Conservation (phyloP, 2,329 filamentous ascomycete genomes). For the Corinectria fuckeliana region DNA sequence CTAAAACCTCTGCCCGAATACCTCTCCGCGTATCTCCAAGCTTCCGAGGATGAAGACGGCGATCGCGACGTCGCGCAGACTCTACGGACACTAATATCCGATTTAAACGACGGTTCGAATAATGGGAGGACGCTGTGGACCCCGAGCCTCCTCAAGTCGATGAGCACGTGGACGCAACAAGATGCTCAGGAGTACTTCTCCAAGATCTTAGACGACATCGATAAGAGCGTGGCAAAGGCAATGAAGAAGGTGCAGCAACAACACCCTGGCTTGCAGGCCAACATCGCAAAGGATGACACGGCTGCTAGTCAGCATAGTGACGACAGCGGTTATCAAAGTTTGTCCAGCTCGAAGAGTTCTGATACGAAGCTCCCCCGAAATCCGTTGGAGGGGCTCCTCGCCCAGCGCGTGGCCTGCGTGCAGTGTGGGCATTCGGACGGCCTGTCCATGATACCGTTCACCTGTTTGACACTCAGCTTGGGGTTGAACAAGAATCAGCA, state of each 20-base stretch:
- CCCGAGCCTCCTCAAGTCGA: slow-evolving; percentile 80
- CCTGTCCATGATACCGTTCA: slow-evolving; percentile 89
- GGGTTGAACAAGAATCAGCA: slow-evolving; percentile 67
- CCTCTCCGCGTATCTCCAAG: slow-evolving; percentile 56
- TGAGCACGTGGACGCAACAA: slow-evolving; percentile 95
- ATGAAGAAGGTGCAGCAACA: slow-evolving; percentile 38
- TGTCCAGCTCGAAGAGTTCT: slow-evolving; percentile 46
- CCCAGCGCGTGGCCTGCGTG: slow-evolving; percentile 88
- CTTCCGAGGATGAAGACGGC: slow-evolving; percentile 35
- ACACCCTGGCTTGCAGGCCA: slow-evolving; percentile 49
- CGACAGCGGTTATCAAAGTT: slow-evolving; percentile 63
- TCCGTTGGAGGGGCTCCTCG: slow-evolving; percentile 85
- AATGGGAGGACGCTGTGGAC: slow-evolving; percentile 84
- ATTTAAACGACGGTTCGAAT: slow-evolving; percentile 72
- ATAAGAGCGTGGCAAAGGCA: slow-evolving; percentile 72
- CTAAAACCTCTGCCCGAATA: slow-evolving; percentile 73
- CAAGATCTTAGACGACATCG: slow-evolving; percentile 83
- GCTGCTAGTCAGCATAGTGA: slow-evolving; percentile 58
- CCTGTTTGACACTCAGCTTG: slow-evolving; percentile 86
- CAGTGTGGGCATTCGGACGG: slow-evolving; percentile 87
- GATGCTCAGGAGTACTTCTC: slow-evolving; percentile 98
- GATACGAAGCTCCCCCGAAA: slow-evolving; percentile 62
- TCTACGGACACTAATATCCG: slow-evolving; percentile 70
- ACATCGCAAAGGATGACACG: slow-evolving; percentile 49
- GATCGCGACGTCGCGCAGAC: slow-evolving; percentile 51